Percentiles rank a stretch among this genome's conserved stretches.
Evolutionary conservation across 2,329 filamentous ascomycete genomes (phyloP).

Genomic region (Alternaria sp.): DNA sequence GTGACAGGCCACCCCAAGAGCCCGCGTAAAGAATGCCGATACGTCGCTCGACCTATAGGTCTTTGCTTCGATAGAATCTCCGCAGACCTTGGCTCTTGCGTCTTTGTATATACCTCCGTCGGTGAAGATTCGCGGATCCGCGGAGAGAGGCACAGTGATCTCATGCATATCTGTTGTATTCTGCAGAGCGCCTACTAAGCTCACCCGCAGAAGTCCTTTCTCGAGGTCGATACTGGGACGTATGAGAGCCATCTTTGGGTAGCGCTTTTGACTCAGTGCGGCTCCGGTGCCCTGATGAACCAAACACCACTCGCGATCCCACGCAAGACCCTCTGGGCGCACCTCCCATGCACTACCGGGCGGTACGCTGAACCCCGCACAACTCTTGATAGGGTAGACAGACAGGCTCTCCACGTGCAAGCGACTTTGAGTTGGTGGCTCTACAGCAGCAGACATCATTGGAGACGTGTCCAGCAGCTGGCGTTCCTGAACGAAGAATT

Average conservation of each 20-base stretch:
- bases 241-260: constrained; percentile 86
- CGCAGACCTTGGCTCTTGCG: constrained; percentile 75
- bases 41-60: constrained; percentile 71
- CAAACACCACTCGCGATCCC: constrained; percentile 97
- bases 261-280: constrained; percentile 85
- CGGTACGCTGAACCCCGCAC: constrained; percentile 77
- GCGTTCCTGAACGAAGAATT: constrained; percentile 51
- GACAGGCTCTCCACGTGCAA: constrained; percentile 56
- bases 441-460: constrained; percentile 25
- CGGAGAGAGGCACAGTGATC: constrained; percentile 66
- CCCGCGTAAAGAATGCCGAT: constrained; percentile 76
- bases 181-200: constrained; percentile 52
- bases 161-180: constrained; percentile 41
- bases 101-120: constrained; percentile 47
- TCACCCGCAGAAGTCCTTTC: constrained; percentile 68
- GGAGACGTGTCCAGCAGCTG: constrained; percentile 17
- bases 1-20: constrained; percentile 78
- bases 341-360: constrained; percentile 73
- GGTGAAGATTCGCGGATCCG: constrained; percentile 66
- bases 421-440: constrained; percentile 36
- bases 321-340: constrained; percentile 79
- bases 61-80: constrained; percentile 74
- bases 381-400: constrained; percentile 95
- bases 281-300: constrained; percentile 84
- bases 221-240: constrained; percentile 75